phyloP scores from a whole-genome alignment of 2,329 filamentous ascomycete species.

The Hypoxylon rubiginosum region DNA sequence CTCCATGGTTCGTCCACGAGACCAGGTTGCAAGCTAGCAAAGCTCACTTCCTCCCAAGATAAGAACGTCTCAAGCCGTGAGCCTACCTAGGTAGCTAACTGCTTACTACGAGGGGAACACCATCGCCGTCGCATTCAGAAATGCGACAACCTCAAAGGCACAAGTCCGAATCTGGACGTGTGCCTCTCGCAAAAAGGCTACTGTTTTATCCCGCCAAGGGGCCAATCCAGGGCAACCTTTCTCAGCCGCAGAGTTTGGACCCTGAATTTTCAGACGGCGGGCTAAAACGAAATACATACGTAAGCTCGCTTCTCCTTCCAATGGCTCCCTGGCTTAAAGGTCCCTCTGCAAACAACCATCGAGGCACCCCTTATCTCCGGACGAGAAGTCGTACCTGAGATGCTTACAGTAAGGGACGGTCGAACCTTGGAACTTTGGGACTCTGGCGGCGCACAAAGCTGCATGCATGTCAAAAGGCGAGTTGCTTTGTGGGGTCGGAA shows the following conservation, averaged over 20 bases:
- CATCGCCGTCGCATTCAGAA: conserved; percentile 2
- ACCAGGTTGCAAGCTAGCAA: background rate
- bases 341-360: background rate
- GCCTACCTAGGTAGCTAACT: too few species aligned
- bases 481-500: conserved; percentile 22
- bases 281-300: conserved; percentile 18
- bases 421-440: background rate
- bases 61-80: too few species aligned
- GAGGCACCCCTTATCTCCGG: conserved; percentile 4
- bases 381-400: background rate
- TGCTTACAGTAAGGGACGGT: conserved; percentile 8
- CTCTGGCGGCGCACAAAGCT: background rate
- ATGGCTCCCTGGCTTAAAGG: background rate
- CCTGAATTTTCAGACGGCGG: conserved; percentile 15
- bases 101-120: conserved; percentile 19
- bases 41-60: background rate
- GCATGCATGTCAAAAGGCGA: conserved; percentile 3
- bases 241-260: conserved; percentile 17
- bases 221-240: background rate
- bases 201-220: conserved; percentile 10
- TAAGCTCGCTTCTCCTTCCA: conserved; percentile 5
- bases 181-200: conserved; percentile 8
- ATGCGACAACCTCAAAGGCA: conserved; percentile 7
- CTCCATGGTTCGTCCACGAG: conserved; percentile 4
- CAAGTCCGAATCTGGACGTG: conserved; percentile 21